These are phyloP conservation scores for Brassica carinata DNA, from an alignment of 345 rosid genomes.

Conservation along the genomic window DNA sequence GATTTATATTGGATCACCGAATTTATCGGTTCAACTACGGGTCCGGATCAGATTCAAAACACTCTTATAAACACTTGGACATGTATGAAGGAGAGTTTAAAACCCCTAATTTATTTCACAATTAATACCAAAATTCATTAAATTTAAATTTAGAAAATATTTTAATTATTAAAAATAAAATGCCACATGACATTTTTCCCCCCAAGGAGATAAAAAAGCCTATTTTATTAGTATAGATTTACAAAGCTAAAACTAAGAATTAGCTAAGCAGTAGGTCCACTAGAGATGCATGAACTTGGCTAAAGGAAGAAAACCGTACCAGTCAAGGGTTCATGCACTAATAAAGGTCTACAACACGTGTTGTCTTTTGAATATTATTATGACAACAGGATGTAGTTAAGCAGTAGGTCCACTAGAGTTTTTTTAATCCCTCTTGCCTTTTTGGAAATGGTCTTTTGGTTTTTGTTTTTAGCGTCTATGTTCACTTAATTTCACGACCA, in stretches of 20 bases:
- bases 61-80: too few species aligned
- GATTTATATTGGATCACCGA: too few species aligned
- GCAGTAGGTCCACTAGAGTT: slow-evolving; percentile 16
- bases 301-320: slow-evolving; percentile 24
- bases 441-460: slow-evolving; percentile 30
- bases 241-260: not conserved
- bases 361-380: slow-evolving; percentile 7
- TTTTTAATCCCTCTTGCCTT: slow-evolving; percentile 12
- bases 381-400: not conserved
- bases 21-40: too few species aligned
- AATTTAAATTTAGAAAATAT: too few species aligned
- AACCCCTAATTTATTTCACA: too few species aligned
- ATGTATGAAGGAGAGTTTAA: too few species aligned
- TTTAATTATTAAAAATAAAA: too few species aligned
- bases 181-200: too few species aligned
- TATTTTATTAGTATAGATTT: too few species aligned
- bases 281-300: slow-evolving; percentile 37
- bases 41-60: too few species aligned
- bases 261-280: slow-evolving; percentile 18
- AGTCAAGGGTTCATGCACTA: slow-evolving; percentile 30
- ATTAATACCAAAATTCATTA: too few species aligned
- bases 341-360: slow-evolving; percentile 33
- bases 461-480: slow-evolving; percentile 24
- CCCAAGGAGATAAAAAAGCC: too few species aligned
- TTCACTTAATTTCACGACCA: slow-evolving; percentile 34